phyloP scores from a whole-genome alignment of 257 asterid species.

The Solanum dulcamara region DNA sequence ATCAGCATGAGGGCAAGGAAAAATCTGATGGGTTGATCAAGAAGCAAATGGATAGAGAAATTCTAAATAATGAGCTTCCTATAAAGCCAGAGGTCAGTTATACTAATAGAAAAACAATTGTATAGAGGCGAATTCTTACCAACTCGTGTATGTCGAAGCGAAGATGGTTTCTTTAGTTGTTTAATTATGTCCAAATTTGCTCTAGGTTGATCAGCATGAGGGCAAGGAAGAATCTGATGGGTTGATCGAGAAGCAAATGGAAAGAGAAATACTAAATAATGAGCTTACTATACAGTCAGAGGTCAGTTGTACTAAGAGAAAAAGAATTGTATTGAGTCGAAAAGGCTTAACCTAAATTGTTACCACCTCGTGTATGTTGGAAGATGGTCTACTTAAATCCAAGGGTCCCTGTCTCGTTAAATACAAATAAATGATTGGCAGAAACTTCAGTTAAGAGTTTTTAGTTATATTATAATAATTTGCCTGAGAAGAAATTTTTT shows the following conservation, averaged over 20 bases:
- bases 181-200: not conserved
- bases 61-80: constrained; percentile 21
- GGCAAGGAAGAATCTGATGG: constrained; percentile 24
- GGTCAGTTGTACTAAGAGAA: constrained; percentile 26
- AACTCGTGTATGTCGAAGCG: not conserved
- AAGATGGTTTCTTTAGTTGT: not conserved
- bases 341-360: not conserved
- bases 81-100: constrained; percentile 40
- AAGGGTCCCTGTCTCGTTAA: not conserved
- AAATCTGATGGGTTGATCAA: not conserved
- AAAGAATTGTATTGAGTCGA: not conserved
- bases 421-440: not conserved
- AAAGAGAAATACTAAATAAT: constrained; percentile 20
- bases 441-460: not conserved
- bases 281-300: constrained; percentile 22
- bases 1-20: constrained; percentile 17
- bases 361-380: not conserved
- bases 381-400: not conserved
- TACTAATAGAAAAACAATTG: not conserved
- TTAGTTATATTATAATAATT: not conserved
- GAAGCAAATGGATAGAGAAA: constrained; percentile 17
- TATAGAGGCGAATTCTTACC: not conserved
- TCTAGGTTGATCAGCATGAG: constrained; percentile 31
- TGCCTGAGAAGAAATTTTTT: not conserved
- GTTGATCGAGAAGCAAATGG: constrained; percentile 31